Percentiles rank a stretch among this genome's conserved stretches.
Evolutionary conservation across 2,329 filamentous ascomycete genomes (phyloP).

Genomic region (Daldinia sp.): DNA sequence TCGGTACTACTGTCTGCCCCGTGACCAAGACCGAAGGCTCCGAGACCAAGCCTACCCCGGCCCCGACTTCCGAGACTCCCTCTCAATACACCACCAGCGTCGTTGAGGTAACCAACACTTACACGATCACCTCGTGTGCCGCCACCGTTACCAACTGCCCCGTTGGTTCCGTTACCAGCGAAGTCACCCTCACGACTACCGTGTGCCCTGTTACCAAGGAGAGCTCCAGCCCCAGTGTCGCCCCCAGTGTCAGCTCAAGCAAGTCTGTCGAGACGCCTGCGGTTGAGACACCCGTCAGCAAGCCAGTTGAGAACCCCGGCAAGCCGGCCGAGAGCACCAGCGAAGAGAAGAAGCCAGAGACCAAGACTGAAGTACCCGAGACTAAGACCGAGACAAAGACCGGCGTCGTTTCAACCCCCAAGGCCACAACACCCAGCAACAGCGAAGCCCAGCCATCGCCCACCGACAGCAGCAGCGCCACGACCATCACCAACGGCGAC

Average conservation of each 20-base stretch:
- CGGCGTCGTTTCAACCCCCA: slow-evolving; percentile 25
- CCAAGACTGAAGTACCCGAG: no score
- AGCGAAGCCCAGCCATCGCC: slow-evolving; percentile 1
- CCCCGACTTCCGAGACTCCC: slow-evolving; percentile 17
- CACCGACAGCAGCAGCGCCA: slow-evolving; percentile 21
- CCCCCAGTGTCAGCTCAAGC: background rate
- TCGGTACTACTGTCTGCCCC: slow-evolving; percentile 39
- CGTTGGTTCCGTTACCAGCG: slow-evolving; percentile 42
- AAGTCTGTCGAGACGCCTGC: background rate
- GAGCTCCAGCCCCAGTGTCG: background rate
- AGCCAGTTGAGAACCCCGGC: slow-evolving; percentile 9
- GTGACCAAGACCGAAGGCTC: slow-evolving; percentile 20
- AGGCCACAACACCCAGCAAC: slow-evolving; percentile 27
- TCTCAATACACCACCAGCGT: slow-evolving; percentile 41
- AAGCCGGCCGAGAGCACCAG: slow-evolving; percentile 12
- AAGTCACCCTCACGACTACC: slow-evolving; percentile 46
- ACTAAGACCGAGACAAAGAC: slow-evolving; percentile 4
- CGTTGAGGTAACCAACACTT: slow-evolving; percentile 40
- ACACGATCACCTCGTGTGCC: slow-evolving; percentile 48
- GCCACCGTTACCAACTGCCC: slow-evolving; percentile 44
- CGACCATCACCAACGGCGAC: slow-evolving; percentile 23
- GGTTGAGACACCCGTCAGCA: slow-evolving; percentile 17
- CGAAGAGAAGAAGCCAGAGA: slow-evolving; percentile 14
- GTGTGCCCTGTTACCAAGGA: slow-evolving; percentile 42
- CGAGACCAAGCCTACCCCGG: slow-evolving; percentile 17